Conservation (phyloP, 2,329 filamentous ascomycete species). For the Penicillium frequentans region DNA sequence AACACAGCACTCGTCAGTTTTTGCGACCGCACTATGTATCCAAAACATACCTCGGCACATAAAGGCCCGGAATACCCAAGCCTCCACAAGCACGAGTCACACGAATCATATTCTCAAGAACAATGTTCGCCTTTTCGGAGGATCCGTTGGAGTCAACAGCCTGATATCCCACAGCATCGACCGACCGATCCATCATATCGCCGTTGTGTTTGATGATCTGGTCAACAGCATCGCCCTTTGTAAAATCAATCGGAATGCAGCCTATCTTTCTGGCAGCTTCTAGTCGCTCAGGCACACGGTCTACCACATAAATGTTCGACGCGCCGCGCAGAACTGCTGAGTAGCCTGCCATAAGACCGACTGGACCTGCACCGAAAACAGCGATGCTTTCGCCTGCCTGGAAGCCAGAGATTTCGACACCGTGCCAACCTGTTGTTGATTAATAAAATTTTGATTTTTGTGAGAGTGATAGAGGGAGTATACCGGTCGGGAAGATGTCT, state of each 20-base stretch:
- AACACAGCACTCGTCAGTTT: background rate
- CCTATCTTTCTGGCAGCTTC: slow-evolving; percentile 62
- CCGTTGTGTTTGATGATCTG: slow-evolving; percentile 61
- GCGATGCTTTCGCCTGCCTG: slow-evolving; percentile 62
- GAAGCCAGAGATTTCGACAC: slow-evolving; percentile 54
- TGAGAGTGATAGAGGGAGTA: background rate
- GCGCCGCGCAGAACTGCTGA: slow-evolving; percentile 62
- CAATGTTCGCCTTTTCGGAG: slow-evolving; percentile 62
- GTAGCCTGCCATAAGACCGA: slow-evolving; percentile 67
- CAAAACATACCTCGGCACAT: slow-evolving; percentile 39
- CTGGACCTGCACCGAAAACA: slow-evolving; percentile 64
- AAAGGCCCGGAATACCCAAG: slow-evolving; percentile 61
- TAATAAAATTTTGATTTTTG: background rate
- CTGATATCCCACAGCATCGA: slow-evolving; percentile 68
- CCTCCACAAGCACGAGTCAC: slow-evolving; percentile 63
- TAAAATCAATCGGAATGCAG: slow-evolving; percentile 62
- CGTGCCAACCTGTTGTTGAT: slow-evolving; percentile 28
- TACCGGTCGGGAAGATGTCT: slow-evolving; percentile 26
- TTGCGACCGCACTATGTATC: background rate
- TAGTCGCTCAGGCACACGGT: slow-evolving; percentile 61
- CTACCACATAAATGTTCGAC: slow-evolving; percentile 62
- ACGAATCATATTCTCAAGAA: slow-evolving; percentile 63
- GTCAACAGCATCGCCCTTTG: slow-evolving; percentile 55
- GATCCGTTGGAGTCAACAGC: slow-evolving; percentile 57
- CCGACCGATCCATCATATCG: slow-evolving; percentile 63